Evolutionary conservation across 2,329 filamentous ascomycete species (phyloP).

Genomic region (Fusarium caatingaense): DNA sequence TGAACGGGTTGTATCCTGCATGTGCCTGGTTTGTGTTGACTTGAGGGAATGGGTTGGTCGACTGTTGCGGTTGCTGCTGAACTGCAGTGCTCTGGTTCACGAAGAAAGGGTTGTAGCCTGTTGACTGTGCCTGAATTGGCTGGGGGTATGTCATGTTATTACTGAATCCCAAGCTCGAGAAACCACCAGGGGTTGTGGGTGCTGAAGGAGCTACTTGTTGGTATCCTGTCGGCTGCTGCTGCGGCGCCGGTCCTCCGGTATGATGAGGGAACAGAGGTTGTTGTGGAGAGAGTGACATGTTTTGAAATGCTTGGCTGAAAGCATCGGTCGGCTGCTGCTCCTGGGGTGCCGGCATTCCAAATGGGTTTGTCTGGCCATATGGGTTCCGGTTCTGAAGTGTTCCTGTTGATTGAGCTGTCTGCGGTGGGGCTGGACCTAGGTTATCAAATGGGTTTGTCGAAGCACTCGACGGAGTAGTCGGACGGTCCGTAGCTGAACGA

Average conservation of each 20-base stretch:
- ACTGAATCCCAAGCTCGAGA: constrained; percentile 55
- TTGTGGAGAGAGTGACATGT: constrained; percentile 72
- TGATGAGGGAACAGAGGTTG: constrained; percentile 80
- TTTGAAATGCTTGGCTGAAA: constrained; percentile 78
- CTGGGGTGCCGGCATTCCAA: constrained; percentile 63
- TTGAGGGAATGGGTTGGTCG: constrained; percentile 46
- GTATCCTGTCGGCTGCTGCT: constrained; percentile 56
- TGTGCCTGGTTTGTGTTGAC: constrained; percentile 54
- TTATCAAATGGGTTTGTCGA: constrained; percentile 78
- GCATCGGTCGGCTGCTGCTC: constrained; percentile 47
- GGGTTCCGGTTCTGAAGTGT: constrained; percentile 68
- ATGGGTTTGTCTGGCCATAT: constrained; percentile 73
- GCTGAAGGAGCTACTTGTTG: constrained; percentile 59
- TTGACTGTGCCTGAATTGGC: constrained; percentile 53
- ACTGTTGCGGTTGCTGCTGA: constrained; percentile 52
- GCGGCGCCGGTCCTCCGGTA: constrained; percentile 70
- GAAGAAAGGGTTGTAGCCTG: constrained; percentile 66
- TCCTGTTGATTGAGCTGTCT: constrained; percentile 74
- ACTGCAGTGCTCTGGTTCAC: constrained; percentile 50
- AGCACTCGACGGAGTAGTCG: constrained; percentile 56
- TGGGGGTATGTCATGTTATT: constrained; percentile 58
- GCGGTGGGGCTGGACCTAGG: constrained; percentile 64
- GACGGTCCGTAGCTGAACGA: constrained; percentile 48
- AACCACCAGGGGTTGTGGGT: constrained; percentile 56
- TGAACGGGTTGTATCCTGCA: constrained; percentile 61